Evolutionary conservation across 148 eudicot species (phyloP).

Genomic region (Heliamphora exappendiculata): DNA sequence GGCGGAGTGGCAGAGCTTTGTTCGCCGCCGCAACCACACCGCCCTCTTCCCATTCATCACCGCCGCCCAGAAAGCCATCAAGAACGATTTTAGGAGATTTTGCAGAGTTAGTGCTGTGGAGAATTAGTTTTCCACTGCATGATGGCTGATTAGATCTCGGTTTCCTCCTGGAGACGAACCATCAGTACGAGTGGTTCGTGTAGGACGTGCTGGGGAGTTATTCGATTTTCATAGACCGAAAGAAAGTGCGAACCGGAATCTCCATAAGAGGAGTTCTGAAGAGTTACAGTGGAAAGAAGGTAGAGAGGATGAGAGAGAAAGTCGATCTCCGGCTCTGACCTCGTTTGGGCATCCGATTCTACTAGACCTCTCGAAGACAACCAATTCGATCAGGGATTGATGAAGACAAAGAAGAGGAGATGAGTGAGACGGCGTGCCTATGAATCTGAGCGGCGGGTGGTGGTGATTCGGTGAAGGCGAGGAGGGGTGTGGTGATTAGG

Average conservation of each 20-base stretch:
- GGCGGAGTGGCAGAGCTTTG: constrained; percentile 51
- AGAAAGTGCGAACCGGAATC: constrained; percentile 29
- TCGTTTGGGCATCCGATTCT: too few species aligned
- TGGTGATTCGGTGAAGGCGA: too few species aligned
- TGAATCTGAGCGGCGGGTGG: too few species aligned
- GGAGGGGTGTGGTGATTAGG: too few species aligned
- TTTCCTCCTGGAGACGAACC: constrained; percentile 40
- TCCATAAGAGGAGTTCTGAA: constrained; percentile 32
- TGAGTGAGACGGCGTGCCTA: too few species aligned
- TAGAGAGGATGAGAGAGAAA: constrained; percentile 40
- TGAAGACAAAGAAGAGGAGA: too few species aligned
- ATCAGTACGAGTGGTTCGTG: constrained; percentile 53
- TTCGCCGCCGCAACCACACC: constrained; percentile 31
- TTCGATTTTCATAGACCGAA: constrained; percentile 43
- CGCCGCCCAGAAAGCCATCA: constrained; percentile 18
- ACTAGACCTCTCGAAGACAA: too few species aligned
- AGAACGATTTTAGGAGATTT: constrained; percentile 27
- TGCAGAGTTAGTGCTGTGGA: constrained; percentile 25
- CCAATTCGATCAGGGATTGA: too few species aligned
- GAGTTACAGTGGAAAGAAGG: constrained; percentile 23
- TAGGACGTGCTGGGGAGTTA: constrained; percentile 44
- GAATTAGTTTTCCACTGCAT: constrained; percentile 46
- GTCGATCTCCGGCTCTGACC: too few species aligned
- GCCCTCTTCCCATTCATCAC: constrained; percentile 35
- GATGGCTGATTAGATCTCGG: constrained; percentile 49